These are phyloP conservation scores for Colletotrichum tanaceti DNA, from an alignment of 2,329 filamentous ascomycete genomes.

Conservation along the genomic window DNA sequence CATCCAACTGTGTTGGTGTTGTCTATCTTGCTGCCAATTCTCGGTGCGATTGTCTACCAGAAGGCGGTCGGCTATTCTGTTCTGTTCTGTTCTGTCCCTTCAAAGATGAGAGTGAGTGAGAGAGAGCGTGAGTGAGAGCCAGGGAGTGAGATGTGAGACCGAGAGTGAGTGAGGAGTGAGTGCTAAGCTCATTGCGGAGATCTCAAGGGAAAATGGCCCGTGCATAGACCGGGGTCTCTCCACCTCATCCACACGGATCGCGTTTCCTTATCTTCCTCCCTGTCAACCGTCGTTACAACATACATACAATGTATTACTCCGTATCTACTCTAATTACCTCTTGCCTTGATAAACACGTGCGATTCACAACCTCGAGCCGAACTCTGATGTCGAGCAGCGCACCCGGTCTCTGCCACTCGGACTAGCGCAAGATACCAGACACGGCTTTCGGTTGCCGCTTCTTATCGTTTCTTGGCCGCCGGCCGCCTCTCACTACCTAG, in stretches of 20 bases:
- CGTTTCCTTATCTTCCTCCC: conserved; percentile 38
- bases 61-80: no score
- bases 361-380: conserved; percentile 30
- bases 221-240: conserved; percentile 25
- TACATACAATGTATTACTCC: no score
- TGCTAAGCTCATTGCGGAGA: conserved; percentile 27
- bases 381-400: conserved; percentile 13
- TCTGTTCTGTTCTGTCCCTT: no score
- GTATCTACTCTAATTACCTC: no score
- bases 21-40: no score
- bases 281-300: neutral
- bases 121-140: neutral
- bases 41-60: neutral
- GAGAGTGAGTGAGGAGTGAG: neutral
- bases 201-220: conserved; percentile 22
- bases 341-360: conserved; percentile 18
- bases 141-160: no score
- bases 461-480: conserved; percentile 37
- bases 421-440: conserved; percentile 3
- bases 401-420: conserved; percentile 19
- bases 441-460: neutral
- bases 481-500: conserved; percentile 28
- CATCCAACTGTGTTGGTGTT: neutral
- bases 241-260: conserved; percentile 37
- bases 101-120: neutral